Base-by-base conservation (phyloP, 2,329 filamentous ascomycete genomes). In the Knoxdaviesia capensis region DNA sequence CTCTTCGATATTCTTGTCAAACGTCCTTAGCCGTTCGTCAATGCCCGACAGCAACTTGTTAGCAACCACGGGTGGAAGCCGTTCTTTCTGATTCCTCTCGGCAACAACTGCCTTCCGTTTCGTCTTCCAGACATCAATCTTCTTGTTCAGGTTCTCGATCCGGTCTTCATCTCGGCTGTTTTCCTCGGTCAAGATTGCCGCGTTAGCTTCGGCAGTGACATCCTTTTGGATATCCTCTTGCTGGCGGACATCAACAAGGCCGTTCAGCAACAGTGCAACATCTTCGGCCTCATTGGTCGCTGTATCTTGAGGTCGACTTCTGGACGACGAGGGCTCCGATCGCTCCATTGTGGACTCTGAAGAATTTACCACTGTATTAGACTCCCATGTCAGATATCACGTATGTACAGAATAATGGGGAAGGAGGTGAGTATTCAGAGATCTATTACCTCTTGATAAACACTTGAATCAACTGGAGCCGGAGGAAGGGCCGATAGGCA, bases 181-280 rank as follows among this genome's bases (percentile, higher is more conserved):
- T 47, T 80, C 75, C 36, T 67, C 67, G 43, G 77, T 72, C 38
- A 69, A 69, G 43, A 79, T 56, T 0, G 67, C 70, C 11, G 68
- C 61, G 43, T 69, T 75, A 4, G 74, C 75, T 49, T 79, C 69
- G 10, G 66, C 55, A 1, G 71, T 71, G 48, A 96, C 92, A 53
- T 94, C 86, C 47, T 85, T 72, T 58, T 94, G 88, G 20, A 96
- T 63, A 45, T 94, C 87, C 61, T 87, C 79, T 56, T 96, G 88
- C 52, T 94, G 77, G 44, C 84, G 76, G 28, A 90, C 74, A 44
- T 45, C 41, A 7, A 47, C 45, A 6, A 47, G 32, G 35, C 59
- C 45, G 55, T 61, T 31, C 53, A 58, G 34, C 54, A 57, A 45
- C 49, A 50, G 40, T 53, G 58, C 49, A 56, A 59, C 43, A 53